Conservation (phyloP, 2,329 filamentous ascomycete genomes). For the Dryadomyces sulphureus region DNA sequence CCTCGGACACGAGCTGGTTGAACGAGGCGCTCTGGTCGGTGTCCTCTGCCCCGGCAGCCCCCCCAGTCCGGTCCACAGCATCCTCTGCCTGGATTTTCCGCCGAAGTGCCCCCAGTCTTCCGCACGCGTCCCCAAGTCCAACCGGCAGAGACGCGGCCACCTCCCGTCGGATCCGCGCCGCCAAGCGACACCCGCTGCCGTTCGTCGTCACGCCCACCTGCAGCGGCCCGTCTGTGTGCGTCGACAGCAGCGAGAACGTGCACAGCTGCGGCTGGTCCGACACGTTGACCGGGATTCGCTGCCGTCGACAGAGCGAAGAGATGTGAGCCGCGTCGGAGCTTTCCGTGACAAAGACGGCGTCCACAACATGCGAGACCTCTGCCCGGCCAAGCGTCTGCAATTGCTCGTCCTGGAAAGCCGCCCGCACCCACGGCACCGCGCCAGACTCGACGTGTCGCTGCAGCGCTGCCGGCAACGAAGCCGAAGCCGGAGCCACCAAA, state of each 20-base stretch:
- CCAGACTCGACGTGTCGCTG: constrained; percentile 51
- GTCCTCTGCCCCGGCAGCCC: constrained; percentile 35
- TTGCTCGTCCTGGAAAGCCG: constrained; percentile 55
- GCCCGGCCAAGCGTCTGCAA: constrained; percentile 63
- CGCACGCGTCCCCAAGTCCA: constrained; percentile 62
- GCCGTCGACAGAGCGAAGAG: constrained; percentile 56
- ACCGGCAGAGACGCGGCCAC: constrained; percentile 66
- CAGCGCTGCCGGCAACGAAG: constrained; percentile 38
- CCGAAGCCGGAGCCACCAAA: constrained; percentile 53
- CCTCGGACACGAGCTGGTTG: constrained; percentile 65
- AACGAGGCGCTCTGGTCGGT: constrained; percentile 66
- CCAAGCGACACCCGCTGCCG: constrained; percentile 84
- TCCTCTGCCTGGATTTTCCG: constrained; percentile 40
- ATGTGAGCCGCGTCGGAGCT: constrained; percentile 36
- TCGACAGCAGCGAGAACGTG: constrained; percentile 79
- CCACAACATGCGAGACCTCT: constrained; percentile 65
- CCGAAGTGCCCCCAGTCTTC: constrained; percentile 59
- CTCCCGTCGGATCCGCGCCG: constrained; percentile 76
- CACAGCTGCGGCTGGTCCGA: constrained; percentile 76
- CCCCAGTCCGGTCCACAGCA: not conserved
- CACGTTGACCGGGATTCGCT: constrained; percentile 87
- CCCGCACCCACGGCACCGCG: constrained; percentile 49
- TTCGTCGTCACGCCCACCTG: constrained; percentile 95
- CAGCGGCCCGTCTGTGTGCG: constrained; percentile 76
- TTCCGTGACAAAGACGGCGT: constrained; percentile 77